These are phyloP conservation scores for Eimeria acervulina DNA, from an alignment of 169 alveolate genomes.

Conservation along the genomic window DNA sequence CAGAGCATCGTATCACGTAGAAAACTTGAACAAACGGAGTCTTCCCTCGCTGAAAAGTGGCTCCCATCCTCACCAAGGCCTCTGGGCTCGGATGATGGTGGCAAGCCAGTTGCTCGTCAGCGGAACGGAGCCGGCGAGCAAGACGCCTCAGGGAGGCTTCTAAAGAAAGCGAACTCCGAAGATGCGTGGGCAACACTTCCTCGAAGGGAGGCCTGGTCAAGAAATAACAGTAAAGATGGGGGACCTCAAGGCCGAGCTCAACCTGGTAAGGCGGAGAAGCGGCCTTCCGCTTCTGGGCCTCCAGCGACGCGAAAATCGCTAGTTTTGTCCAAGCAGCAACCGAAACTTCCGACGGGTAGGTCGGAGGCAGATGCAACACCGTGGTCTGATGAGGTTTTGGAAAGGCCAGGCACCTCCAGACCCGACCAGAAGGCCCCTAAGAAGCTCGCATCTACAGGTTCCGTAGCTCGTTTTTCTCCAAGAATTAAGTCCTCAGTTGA, in stretches of 20 bases:
- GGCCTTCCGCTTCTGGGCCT: slow-evolving; percentile 15
- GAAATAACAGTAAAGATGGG: neutral
- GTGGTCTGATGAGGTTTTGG: slow-evolving; percentile 27
- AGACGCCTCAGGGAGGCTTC: neutral
- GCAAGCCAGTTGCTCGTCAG: slow-evolving; percentile 3
- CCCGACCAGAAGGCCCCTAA: slow-evolving; percentile 11
- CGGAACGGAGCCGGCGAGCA: neutral
- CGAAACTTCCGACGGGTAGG: slow-evolving; percentile 43
- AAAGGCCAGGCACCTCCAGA: neutral
- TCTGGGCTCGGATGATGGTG: neutral
- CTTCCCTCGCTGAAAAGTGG: neutral
- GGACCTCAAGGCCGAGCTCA: neutral
- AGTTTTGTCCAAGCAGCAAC: slow-evolving; percentile 52
- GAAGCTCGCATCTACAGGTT: slow-evolving; percentile 26
- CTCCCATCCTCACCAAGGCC: slow-evolving; percentile 34
- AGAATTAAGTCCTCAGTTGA: slow-evolving; percentile 16
- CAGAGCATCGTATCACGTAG: slow-evolving; percentile 9
- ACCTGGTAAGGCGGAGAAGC: neutral
- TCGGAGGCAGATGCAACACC: slow-evolving; percentile 33
- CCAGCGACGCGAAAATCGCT: slow-evolving; percentile 39
- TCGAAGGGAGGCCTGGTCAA: neutral
- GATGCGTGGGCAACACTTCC: slow-evolving; percentile 27
- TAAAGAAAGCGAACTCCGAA: slow-evolving; percentile 13
- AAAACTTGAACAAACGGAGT: neutral
- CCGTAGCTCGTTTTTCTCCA: slow-evolving; percentile 9